phyloP scores from a whole-genome alignment of 192 early-diverging fungal species.

The Podila horticola region DNA sequence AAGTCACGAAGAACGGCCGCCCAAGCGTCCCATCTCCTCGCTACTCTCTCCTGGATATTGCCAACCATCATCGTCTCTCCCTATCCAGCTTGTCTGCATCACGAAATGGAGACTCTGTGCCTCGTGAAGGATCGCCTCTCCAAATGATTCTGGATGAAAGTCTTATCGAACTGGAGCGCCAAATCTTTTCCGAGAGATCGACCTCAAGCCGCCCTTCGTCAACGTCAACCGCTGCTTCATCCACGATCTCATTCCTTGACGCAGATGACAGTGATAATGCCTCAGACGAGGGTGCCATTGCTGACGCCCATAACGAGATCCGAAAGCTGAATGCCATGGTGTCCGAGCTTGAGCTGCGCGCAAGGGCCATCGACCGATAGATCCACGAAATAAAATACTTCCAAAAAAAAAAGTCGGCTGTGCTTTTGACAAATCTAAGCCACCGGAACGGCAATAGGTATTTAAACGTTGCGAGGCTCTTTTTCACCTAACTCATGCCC shows the following conservation, averaged over 20 bases:
- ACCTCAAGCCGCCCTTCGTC: slow-evolving; percentile 10
- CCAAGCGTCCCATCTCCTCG: neutral
- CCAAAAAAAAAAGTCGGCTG: too few species aligned
- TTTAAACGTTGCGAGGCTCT: too few species aligned
- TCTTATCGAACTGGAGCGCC: slow-evolving; percentile 27
- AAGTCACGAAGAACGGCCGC: neutral
- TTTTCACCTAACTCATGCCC: too few species aligned
- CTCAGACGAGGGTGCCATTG: neutral
- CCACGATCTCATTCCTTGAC: neutral
- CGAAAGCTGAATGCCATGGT: too few species aligned
- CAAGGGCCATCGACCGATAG: too few species aligned
- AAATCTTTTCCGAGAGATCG: slow-evolving; percentile 10
- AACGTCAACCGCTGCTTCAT: neutral
- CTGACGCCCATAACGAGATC: too few species aligned
- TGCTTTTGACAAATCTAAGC: too few species aligned
- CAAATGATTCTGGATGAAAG: slow-evolving; percentile 22
- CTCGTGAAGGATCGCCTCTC: slow-evolving; percentile 5
- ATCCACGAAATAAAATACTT: too few species aligned
- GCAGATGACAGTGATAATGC: neutral
- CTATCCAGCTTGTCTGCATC: neutral
- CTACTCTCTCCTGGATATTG: too few species aligned
- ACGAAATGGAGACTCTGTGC: too few species aligned
- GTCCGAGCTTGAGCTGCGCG: too few species aligned
- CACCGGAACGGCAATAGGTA: too few species aligned
- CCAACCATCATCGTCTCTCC: neutral